These are phyloP conservation scores for Lasiosphaeria miniovina DNA, from an alignment of 495 filamentous ascomycete species.

Conservation along the genomic window DNA sequence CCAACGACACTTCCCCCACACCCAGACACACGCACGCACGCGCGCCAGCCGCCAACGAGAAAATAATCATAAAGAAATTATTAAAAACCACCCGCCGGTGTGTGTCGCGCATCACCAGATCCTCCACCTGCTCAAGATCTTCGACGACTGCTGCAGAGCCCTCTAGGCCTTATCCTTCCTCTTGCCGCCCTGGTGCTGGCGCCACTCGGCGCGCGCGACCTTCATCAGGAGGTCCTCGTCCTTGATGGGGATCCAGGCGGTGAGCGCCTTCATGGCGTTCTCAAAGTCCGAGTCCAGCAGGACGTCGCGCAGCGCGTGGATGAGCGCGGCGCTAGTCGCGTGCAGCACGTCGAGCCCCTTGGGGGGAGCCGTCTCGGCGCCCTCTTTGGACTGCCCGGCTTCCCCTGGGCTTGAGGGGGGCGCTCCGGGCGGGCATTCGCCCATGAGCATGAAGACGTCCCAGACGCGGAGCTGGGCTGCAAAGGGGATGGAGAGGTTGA, in stretches of 20 bases:
- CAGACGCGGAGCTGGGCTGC: conserved; percentile 95
- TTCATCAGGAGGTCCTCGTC: conserved; percentile 95
- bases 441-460: conserved; percentile 98
- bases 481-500: conserved; percentile 96
- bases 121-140: neutral
- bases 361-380: conserved; percentile 14
- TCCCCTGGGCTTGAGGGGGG: conserved; percentile 16
- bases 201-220: conserved; percentile 91
- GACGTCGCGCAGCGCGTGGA: conserved; percentile 88
- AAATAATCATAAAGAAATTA: neutral
- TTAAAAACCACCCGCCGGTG: neutral
- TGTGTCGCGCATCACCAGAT: neutral
- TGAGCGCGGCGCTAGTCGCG: conserved; percentile 83
- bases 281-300: conserved; percentile 94
- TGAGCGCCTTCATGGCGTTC: conserved; percentile 96
- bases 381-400: neutral
- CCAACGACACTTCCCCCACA: too few species aligned
- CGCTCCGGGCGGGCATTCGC: conserved; percentile 53
- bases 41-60: too few species aligned
- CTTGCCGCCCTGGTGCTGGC: conserved; percentile 51
- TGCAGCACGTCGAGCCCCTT: conserved; percentile 82
- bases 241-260: conserved; percentile 90
- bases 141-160: neutral
- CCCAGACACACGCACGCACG: too few species aligned
- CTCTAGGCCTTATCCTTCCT: conserved; percentile 11